Evolutionary conservation across 1,139 yeast species (phyloP).

Genomic region (Casaregolazyma lundiana): DNA sequence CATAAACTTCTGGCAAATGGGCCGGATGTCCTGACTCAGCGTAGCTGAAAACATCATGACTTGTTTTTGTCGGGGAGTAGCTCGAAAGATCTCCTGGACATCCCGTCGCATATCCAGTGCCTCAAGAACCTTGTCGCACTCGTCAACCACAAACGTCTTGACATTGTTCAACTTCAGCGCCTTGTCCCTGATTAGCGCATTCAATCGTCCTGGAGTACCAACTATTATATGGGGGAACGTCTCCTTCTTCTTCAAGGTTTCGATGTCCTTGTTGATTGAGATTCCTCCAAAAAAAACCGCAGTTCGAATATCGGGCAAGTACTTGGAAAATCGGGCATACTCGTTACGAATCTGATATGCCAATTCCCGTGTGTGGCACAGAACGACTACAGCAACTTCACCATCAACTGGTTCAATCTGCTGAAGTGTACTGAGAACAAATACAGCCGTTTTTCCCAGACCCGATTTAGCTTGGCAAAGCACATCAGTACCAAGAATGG

Average conservation of each 20-base stretch:
- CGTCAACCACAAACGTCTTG: constrained; percentile 94
- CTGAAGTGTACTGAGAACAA: constrained; percentile 91
- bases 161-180: constrained; percentile 80
- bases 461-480: constrained; percentile 99
- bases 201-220: constrained; percentile 97
- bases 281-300: constrained; percentile 98
- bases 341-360: constrained; percentile 98
- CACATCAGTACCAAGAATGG: constrained; percentile 96
- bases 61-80: constrained; percentile 97
- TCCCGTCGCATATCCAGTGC: constrained; percentile 91
- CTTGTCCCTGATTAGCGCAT: constrained; percentile 90
- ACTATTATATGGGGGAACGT: constrained; percentile 96
- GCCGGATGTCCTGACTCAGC: constrained; percentile 88
- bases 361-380: constrained; percentile 97
- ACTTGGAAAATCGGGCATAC: constrained; percentile 95
- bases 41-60: constrained; percentile 99
- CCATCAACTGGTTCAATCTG: constrained; percentile 98
- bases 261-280: constrained; percentile 80
- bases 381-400: constrained; percentile 87
- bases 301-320: constrained; percentile 96
- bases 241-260: constrained; percentile 84
- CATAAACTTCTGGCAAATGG: constrained; percentile 96
- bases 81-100: constrained; percentile 96
- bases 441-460: constrained; percentile 98
- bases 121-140: constrained; percentile 97